A percentile compares a stretch with the other conserved stretches of the same genome.
Evolutionary conservation across 768 basidiomycete species (phyloP).

Genomic region (Clathrus columnatus): DNA sequence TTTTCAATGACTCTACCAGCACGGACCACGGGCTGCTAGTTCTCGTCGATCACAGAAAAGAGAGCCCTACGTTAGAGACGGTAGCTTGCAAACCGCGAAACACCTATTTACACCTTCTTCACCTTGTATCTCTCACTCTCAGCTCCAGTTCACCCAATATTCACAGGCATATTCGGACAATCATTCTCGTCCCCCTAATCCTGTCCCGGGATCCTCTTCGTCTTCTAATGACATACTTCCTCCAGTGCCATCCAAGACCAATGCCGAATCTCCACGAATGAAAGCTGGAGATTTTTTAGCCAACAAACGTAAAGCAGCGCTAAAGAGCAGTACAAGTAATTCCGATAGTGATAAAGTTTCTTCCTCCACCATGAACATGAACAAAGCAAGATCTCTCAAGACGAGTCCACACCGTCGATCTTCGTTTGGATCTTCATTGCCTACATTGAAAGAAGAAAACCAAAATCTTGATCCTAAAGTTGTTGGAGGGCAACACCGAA

Average conservation of each 20-base stretch:
- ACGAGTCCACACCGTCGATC: too few species aligned
- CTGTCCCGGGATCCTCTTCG: neutral
- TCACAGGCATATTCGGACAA: neutral
- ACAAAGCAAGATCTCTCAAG: too few species aligned
- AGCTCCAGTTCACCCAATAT: neutral
- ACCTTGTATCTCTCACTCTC: neutral
- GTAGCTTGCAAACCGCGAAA: neutral
- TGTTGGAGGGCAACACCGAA: too few species aligned
- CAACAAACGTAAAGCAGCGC: neutral
- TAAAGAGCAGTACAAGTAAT: neutral
- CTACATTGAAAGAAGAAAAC: too few species aligned
- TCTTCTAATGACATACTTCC: neutral
- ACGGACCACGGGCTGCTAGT: too few species aligned
- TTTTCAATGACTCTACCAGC: too few species aligned
- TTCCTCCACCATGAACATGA: too few species aligned
- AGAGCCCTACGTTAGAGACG: neutral
- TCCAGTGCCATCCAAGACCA: neutral
- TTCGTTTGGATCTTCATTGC: neutral
- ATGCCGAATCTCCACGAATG: neutral
- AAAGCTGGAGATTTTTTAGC: neutral
- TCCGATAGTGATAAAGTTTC: too few species aligned
- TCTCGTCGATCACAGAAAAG: neutral
- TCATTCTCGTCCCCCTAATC: neutral
- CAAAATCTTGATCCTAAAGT: too few species aligned
- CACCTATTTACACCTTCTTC: neutral